A percentile compares a stretch with the other conserved stretches of the same genome.
phyloP scores from a whole-genome alignment of 2,329 filamentous ascomycete genomes.

The Ophiocordyceps camponoti-floridani region DNA sequence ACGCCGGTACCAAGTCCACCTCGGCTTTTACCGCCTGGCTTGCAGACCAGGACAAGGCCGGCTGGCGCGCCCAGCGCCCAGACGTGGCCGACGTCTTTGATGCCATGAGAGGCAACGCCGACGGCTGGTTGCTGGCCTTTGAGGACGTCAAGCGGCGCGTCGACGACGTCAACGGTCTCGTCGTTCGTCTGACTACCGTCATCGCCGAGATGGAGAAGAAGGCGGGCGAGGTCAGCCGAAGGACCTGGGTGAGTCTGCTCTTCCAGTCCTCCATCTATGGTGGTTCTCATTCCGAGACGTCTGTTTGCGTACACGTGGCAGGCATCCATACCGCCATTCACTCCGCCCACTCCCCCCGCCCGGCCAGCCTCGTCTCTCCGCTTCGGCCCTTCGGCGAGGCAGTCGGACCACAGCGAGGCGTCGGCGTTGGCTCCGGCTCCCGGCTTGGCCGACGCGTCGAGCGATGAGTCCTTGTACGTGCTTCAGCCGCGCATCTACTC shows the following conservation, averaged over 20 bases:
- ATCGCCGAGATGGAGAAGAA: conserved; percentile 74
- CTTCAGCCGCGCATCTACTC: conserved; percentile 41
- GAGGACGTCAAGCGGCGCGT: conserved; percentile 57
- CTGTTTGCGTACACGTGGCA: not conserved
- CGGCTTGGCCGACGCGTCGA: conserved; percentile 1
- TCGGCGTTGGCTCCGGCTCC: not conserved
- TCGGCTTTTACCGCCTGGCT: conserved; percentile 65
- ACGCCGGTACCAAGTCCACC: conserved; percentile 59
- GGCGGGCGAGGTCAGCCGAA: conserved; percentile 67
- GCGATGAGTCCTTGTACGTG: conserved; percentile 26
- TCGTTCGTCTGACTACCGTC: conserved; percentile 58
- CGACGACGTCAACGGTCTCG: conserved; percentile 47
- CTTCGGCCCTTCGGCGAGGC: conserved; percentile 2
- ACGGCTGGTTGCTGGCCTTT: conserved; percentile 76
- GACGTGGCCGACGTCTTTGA: conserved; percentile 56
- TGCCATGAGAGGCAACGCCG: conserved; percentile 84
- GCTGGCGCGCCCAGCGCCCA: conserved; percentile 42
- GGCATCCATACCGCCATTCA: conserved; percentile 8
- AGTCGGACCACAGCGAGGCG: not conserved
- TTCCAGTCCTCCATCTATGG: not conserved
- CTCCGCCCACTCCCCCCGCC: conserved; percentile 2
- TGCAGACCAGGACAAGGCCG: conserved; percentile 40
- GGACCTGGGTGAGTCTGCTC: conserved; percentile 44
- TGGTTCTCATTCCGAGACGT: not conserved
- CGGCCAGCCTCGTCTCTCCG: conserved; percentile 6